Evolutionary conservation across 1,284 basidiomycete genomes (phyloP), one percentile per base, ranked within the genome.

Genomic region (Fomes fomentarius): DNA sequence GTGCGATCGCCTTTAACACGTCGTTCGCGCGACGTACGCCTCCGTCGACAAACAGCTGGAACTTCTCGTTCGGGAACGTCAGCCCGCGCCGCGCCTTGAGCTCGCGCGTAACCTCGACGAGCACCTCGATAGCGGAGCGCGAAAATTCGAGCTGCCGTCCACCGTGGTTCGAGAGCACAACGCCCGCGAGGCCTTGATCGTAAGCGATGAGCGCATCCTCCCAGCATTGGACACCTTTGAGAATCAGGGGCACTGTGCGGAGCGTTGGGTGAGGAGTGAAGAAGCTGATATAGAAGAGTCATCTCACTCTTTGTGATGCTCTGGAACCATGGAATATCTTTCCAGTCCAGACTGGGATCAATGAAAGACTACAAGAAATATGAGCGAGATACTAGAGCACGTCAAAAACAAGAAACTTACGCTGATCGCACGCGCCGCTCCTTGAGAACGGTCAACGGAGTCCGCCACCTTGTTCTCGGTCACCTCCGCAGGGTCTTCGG

Each of bases 201-300:
- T 94, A 94, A 2, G 96, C 96, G 64, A 87, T 77, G 0, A 98
- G 80, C 0, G 93, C 92, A 69, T 98, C 94, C 82, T 96, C 94
- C 92, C 93, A 96, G 63, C 87, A 87, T 70, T 96, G 94, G 2
- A 97, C 91, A 52, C 95, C 94, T 71, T 98, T 98, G 48, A 98
- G 76, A 56, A 97, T 85, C 54, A 98, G 76, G 14, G 95, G 94
- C 91, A 97, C 88, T 90, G 1, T 4, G 19, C 12, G 63, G 3
- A n/a, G n/a, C 11, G 7, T 19, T 17, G 30, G 2, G 30, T 53
- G 34, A 55, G 39, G 34, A 5, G 11, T 15, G 46, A 37, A 31
- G 41, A 24, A 25, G 12, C 9, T 14, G 7, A 41, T 19, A 33
- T 30, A 34, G 6, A 19, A 28, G 12, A 15, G n/a, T 15, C 11